A percentile compares a stretch with the other conserved stretches of the same genome.
These are phyloP conservation scores for Penicillium maclennaniae DNA, from an alignment of 495 filamentous ascomycete genomes.

Conservation along the genomic window DNA sequence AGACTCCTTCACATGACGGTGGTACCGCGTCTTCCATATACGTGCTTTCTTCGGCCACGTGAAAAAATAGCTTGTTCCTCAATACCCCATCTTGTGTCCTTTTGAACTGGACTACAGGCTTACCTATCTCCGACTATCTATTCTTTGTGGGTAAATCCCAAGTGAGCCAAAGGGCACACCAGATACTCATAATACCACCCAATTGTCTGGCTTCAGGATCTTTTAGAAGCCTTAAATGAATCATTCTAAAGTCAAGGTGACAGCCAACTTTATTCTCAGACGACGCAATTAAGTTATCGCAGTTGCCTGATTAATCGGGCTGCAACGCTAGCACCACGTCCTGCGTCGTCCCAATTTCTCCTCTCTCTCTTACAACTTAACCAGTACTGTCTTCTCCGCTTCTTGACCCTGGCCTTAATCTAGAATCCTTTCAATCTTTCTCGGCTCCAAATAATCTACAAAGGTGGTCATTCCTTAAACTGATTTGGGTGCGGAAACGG, in stretches of 20 bases:
- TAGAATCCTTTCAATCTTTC: neutral
- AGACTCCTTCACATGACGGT: neutral
- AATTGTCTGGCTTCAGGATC: slow-evolving; percentile 1
- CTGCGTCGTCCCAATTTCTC: neutral
- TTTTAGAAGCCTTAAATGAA: neutral
- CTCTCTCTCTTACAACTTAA: neutral
- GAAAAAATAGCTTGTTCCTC: neutral
- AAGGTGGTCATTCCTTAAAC: neutral
- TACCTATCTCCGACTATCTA: neutral
- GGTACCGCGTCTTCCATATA: neutral
- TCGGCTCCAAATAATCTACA: neutral
- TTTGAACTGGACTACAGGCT: neutral
- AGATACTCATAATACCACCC: neutral
- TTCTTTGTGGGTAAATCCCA: neutral
- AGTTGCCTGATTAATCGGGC: neutral
- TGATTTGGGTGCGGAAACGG: neutral
- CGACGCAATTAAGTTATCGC: neutral
- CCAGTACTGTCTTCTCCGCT: neutral
- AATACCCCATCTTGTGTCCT: neutral
- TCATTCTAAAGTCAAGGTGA: too few species aligned
- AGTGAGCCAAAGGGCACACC: neutral
- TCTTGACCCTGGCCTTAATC: neutral
- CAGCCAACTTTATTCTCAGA: too few species aligned
- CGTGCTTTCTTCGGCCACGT: neutral
- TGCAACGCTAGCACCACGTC: neutral